Evolutionary conservation across 2,329 filamentous ascomycete species (phyloP), one percentile per base, ranked within the genome.

Genomic region (Stagonosporopsis tanaceti): DNA sequence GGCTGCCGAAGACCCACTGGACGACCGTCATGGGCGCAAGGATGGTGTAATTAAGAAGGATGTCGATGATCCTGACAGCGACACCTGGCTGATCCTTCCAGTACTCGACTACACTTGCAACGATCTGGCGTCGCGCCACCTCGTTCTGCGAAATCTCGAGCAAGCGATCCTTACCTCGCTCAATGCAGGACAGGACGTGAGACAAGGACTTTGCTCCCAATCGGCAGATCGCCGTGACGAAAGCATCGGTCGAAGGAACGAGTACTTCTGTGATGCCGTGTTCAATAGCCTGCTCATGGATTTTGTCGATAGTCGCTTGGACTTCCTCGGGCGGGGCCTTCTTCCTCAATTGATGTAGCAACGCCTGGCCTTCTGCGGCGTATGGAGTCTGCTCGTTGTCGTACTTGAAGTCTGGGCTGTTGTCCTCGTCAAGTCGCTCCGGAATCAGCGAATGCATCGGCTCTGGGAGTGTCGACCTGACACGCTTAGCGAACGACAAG

Each of bases 31-130:
- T 82, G 0, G 95, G 95, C 8, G 90, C 93, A 34, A 99, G 84
- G 67, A 99, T 97, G 14, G 91, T 93, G 80, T 97, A 99, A 79
- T 98, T 99, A 67, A 99, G 88, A 5, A 99, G 85, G 78, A 98
- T 98, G 81, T 98, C 94, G 57, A 98, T 85, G 68, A 99, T 96
- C 67, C 91, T 91, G 65, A 98, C 87, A 3, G 93, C 95, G 40
- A 96, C 89, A 58, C 95, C 95, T 0, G 94, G 93, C 69, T 99
- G 94, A 30, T 94, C 89, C 44, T 86, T 85, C 95, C 95, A 99
- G 81, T 97, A 99, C 38, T 88, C 84, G 81, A 97, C 91, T 37
- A 98, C 93, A 4, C 91, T 91, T 5, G 89, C 87, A 66, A 98
- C 91, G 70, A 99, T 96, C 77, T 99, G 95, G 39, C 88, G 85